Evolutionary conservation across 306 rosid species (phyloP), one percentile per base, ranked within the genome.

Genomic region (Inga laurina): DNA sequence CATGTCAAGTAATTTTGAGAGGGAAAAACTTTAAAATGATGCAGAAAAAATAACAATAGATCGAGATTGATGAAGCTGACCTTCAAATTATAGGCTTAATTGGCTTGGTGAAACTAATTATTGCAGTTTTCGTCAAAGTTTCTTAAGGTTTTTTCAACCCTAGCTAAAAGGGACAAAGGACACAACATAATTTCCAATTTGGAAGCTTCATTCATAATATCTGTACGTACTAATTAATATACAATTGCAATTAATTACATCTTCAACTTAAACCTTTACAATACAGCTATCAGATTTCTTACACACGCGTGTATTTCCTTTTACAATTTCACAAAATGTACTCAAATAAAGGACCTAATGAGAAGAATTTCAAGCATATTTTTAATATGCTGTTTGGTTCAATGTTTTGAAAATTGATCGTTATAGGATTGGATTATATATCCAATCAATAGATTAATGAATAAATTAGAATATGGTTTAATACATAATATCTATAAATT

Each of bases 41-140:
- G 86, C 76, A 74, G 86, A 67, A 85, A 78, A 75, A 37, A 37
- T 5, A 37, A 3, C 73, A 82, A 54, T 2, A 56, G 10, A 27
- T 27, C 30, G 30, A 21, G 3, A 56, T 56, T 56, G 11, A n/a
- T 56, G 66, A 59, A n/a, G 66, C 35, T 9, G 80, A 86, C 84
- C 80, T 79, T 79, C 77, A 79, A 83, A 86, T 79, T 61, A 86
- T 86, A 37, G 82, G 77, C 11, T 16, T 39, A 39, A 39, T 21
- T 51, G 13, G 82, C 84, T 86, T 79, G 89, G 86, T 86, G 84
- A 83, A 83, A 70, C 52, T 83, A 86, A 79, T 86, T 72, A 83
- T 39, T 83, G 77, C 59, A 2, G 46, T 78, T 79, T 75, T 24
- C 15, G 5, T 27, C 16, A 70, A 72, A 12, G 46, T 73, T 78